Conservation (phyloP, 2,329 filamentous ascomycete species). For the Aphanoascus verrucosus region DNA sequence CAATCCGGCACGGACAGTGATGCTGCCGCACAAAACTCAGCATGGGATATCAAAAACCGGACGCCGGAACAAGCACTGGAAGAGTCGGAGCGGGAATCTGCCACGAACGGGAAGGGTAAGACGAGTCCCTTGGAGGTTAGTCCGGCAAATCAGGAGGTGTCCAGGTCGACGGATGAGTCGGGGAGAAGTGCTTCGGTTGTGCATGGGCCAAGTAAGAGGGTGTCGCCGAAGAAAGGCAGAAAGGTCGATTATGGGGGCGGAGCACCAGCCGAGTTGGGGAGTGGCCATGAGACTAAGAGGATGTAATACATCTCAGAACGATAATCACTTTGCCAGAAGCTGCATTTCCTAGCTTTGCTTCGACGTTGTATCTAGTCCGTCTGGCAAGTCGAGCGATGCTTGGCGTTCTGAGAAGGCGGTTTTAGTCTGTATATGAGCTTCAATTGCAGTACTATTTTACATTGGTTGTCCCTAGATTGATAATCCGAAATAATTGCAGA, state of each 20-base stretch:
- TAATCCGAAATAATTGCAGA: not conserved
- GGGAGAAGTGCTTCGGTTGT: slow-evolving; percentile 33
- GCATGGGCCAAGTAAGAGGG: slow-evolving; percentile 33
- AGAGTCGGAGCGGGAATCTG: slow-evolving; percentile 29
- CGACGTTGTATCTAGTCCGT: not conserved
- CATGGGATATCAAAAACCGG: slow-evolving; percentile 60
- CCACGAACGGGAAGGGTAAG: slow-evolving; percentile 32
- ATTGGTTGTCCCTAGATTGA: too few species aligned
- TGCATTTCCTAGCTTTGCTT: not conserved
- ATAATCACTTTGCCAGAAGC: too few species aligned
- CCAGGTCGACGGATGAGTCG: slow-evolving; percentile 40
- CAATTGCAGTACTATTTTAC: too few species aligned
- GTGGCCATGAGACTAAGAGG: slow-evolving; percentile 2
- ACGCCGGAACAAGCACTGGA: slow-evolving; percentile 49
- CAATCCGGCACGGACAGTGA: slow-evolving; percentile 56
- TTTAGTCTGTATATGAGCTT: too few species aligned
- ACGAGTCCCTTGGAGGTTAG: slow-evolving; percentile 49
- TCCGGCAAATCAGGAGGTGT: slow-evolving; percentile 50
- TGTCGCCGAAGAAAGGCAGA: slow-evolving; percentile 27
- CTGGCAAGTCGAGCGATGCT: not conserved
- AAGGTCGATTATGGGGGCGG: slow-evolving; percentile 17
- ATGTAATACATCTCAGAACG: not conserved
- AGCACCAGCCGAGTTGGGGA: slow-evolving; percentile 1
- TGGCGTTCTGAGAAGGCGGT: slow-evolving; percentile 1
- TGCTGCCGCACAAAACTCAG: slow-evolving; percentile 48